Evolutionary conservation across 2,329 filamentous ascomycete species (phyloP).

Genomic region (Lachnellula hyalina): DNA sequence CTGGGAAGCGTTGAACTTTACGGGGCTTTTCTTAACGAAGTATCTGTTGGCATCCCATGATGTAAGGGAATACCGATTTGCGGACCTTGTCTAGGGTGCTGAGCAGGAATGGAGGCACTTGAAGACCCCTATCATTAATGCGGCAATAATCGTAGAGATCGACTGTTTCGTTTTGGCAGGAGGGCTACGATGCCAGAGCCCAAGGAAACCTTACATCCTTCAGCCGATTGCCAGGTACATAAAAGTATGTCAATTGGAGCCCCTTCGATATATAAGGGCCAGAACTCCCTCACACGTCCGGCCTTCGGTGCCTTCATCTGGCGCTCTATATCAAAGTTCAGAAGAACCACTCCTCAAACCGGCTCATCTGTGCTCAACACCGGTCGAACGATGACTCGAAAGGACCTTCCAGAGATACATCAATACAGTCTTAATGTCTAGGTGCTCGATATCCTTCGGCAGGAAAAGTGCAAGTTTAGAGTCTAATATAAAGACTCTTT

Average conservation of each 20-base stretch:
- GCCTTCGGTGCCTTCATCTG: neutral
- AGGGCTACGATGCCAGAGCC: slow-evolving; percentile 9
- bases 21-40: slow-evolving; percentile 6
- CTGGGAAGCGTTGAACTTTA: neutral
- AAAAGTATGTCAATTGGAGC: slow-evolving; percentile 6
- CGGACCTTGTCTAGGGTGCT: neutral
- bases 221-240: slow-evolving; percentile 5
- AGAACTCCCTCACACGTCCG: slow-evolving; percentile 2
- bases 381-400: slow-evolving; percentile 3
- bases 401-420: slow-evolving; percentile 1
- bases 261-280: neutral
- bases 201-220: slow-evolving; percentile 2
- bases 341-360: slow-evolving; percentile 7
- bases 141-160: slow-evolving; percentile 1
- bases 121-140: slow-evolving; percentile 3
- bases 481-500: slow-evolving; percentile 7
- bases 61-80: slow-evolving; percentile 1
- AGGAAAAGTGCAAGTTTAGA: slow-evolving; percentile 6
- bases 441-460: no score
- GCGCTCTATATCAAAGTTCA: slow-evolving; percentile 7
- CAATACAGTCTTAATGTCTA: neutral
- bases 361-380: slow-evolving; percentile 4
- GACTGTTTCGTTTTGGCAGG: slow-evolving; percentile 1
- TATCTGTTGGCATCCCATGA: slow-evolving; percentile 7
- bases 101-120: neutral